Percentiles rank a stretch among this genome's conserved stretches.
Conservation (phyloP, 371 early-diverging fungal species). For the Sanchytrium tribonematis region DNA sequence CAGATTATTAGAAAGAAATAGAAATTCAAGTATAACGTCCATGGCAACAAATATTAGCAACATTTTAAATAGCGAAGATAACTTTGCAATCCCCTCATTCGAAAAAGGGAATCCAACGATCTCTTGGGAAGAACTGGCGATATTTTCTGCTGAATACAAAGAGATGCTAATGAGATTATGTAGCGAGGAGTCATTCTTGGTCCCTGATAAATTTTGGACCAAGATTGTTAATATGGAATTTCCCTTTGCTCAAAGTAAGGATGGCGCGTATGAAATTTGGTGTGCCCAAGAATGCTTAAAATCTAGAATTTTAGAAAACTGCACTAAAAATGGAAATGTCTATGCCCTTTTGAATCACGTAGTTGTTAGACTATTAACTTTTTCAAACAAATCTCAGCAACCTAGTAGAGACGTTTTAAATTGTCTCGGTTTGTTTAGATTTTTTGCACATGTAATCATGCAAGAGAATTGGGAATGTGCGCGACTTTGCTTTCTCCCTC, state of each 20-base stretch:
- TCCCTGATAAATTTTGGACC: neutral
- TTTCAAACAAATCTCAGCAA: neutral
- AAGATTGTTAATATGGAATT: neutral
- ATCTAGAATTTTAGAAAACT: neutral
- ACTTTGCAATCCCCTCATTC: no score
- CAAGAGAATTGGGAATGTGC: no score
- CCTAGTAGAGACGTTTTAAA: neutral
- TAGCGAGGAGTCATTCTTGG: neutral
- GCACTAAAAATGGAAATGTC: neutral
- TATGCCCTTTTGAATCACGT: neutral
- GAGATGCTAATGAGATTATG: neutral
- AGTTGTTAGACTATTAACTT: neutral
- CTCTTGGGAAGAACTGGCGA: neutral
- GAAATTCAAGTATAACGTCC: neutral
- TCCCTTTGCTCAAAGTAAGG: neutral
- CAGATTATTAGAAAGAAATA: neutral
- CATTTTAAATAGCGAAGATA: neutral
- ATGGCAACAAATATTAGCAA: neutral
- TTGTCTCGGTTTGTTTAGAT: neutral
- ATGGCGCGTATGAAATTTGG: neutral
- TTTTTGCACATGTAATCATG: neutral
- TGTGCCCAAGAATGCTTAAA: neutral
- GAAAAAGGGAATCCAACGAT: neutral
- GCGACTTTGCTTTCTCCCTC: neutral
- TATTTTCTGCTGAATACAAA: neutral